phyloP scores from a whole-genome alignment of 371 early-diverging fungal species.

The Apophysomyces trapeziformis region DNA sequence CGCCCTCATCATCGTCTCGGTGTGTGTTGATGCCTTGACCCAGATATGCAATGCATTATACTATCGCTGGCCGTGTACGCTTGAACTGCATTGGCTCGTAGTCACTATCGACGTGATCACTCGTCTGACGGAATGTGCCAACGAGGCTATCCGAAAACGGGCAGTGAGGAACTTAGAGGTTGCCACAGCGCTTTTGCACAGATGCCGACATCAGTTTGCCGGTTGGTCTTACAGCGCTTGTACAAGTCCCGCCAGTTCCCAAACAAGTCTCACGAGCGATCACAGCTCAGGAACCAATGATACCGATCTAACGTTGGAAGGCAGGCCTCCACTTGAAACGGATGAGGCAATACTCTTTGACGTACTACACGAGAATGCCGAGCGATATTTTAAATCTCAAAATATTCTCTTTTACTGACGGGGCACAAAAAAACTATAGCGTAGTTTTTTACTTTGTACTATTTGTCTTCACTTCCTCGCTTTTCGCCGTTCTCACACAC shows the following conservation, averaged over 20 bases:
- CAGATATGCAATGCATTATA: slow-evolving; percentile 36
- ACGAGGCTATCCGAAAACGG: slow-evolving; percentile 34
- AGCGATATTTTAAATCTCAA: too few relatives aligned
- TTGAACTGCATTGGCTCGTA: slow-evolving; percentile 46
- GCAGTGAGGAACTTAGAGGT: slow-evolving; percentile 29
- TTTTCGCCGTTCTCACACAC: too few relatives aligned
- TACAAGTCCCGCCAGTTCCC: not conserved
- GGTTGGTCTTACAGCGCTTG: not conserved
- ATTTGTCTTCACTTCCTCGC: too few relatives aligned
- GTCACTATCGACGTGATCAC: slow-evolving; percentile 39
- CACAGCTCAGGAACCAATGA: too few relatives aligned
- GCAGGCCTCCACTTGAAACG: too few relatives aligned
- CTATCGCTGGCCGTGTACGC: slow-evolving; percentile 32
- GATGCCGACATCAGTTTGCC: not conserved
- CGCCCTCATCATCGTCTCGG: slow-evolving; percentile 43
- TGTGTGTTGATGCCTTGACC: slow-evolving; percentile 43
- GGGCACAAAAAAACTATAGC: too few relatives aligned
- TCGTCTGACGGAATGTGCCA: slow-evolving; percentile 27
- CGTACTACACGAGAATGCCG: too few relatives aligned
- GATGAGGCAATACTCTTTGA: too few relatives aligned
- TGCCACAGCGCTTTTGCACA: not conserved
- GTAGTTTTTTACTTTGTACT: too few relatives aligned
- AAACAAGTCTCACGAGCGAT: not conserved
- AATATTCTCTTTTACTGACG: too few relatives aligned
- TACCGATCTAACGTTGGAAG: too few relatives aligned